phyloP scores from a whole-genome alignment of 345 rosid genomes.

The Fremontodendron californicum region DNA sequence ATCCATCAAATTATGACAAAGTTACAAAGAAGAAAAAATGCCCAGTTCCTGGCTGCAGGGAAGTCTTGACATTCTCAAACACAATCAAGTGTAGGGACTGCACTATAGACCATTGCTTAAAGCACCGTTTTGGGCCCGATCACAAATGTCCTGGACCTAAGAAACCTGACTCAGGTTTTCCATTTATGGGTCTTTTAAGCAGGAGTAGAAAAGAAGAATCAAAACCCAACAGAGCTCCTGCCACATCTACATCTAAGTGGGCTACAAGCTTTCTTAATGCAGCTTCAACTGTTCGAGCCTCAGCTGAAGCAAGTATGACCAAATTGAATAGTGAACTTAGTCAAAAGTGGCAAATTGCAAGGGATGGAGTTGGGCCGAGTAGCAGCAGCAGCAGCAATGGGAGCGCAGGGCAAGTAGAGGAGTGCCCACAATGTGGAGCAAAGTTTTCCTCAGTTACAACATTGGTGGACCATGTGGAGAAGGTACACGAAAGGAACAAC shows the following conservation, averaged over 20 bases:
- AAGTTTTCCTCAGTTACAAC: conserved; percentile 55
- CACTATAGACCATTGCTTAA: conserved; percentile 76
- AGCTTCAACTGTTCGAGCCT: conserved; percentile 64
- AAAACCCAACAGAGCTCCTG: conserved; percentile 25
- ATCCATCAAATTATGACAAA: conserved; percentile 86
- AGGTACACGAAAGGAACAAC: conserved; percentile 56
- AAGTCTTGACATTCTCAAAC: conserved; percentile 73
- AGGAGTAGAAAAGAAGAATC: conserved; percentile 53
- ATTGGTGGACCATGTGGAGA: conserved; percentile 75
- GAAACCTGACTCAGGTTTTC: conserved; percentile 52
- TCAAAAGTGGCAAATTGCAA: conserved; percentile 58
- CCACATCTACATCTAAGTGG: conserved; percentile 64
- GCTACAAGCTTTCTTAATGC: conserved; percentile 45
- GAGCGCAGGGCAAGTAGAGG: conserved; percentile 33
- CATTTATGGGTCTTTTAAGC: conserved; percentile 50
- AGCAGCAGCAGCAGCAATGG: conserved; percentile 19
- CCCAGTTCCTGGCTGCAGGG: conserved; percentile 82
- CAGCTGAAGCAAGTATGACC: conserved; percentile 74
- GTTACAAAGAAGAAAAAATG: conserved; percentile 88
- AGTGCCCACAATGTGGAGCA: conserved; percentile 78
- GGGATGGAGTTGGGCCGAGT: conserved; percentile 40
- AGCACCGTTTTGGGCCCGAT: conserved; percentile 90
- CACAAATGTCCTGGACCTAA: conserved; percentile 83
- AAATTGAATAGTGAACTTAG: conserved; percentile 60
- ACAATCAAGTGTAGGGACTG: conserved; percentile 90